Base-by-base conservation (phyloP, 2,329 filamentous ascomycete species). In the Blastomyces parvus region DNA sequence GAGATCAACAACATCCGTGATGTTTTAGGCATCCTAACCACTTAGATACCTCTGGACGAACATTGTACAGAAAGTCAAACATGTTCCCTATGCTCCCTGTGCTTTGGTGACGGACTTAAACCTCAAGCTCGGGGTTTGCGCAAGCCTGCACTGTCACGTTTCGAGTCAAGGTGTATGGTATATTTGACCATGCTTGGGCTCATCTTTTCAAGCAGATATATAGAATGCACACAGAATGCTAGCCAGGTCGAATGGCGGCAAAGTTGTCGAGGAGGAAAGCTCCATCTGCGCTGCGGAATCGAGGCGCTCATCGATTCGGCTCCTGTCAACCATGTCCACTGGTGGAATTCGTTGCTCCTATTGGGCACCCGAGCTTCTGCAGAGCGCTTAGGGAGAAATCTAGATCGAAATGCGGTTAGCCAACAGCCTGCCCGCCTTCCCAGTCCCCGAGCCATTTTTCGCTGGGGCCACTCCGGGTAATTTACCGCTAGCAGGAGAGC, bases 401-500 rank as follows among this genome's bases (percentile, higher is more conserved):
- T 36, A 33, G 42, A 46, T 46, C n/a, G 25, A 36, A 40, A 59
- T 27, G 42, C 40, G 25, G 57, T 59, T 59, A 59, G 30, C 40
- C 42, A 46, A 13, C 40, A n/a, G 48, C 3, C 13, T 52, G 48
- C 3, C 42, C 27, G 3, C 8, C 22, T n/a, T 6, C 30, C 30
- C 30, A 7, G 5, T 33, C 30, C 30, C 30, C 33, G 33, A 36
- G 5, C 22, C 22, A 19, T 46, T 59, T 9, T 22, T 42, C 57
- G 22, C 27, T 22, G 14, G 30, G 27, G 3, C 14, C 25, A 53
- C 27, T 9, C 46, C 57, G 27, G 38, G 14, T 36, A 46, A n/a
- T 44, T 59, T 59, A 48, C 57, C 42, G 57, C 57, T 59, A 59
- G 30, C 17, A 46, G 4, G 55, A 30, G 4, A 42, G 42, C 57